Evolutionary conservation across 495 filamentous ascomycete species (phyloP), one percentile per base, ranked within the genome.

Genomic region (Hypoxylon fragiforme): DNA sequence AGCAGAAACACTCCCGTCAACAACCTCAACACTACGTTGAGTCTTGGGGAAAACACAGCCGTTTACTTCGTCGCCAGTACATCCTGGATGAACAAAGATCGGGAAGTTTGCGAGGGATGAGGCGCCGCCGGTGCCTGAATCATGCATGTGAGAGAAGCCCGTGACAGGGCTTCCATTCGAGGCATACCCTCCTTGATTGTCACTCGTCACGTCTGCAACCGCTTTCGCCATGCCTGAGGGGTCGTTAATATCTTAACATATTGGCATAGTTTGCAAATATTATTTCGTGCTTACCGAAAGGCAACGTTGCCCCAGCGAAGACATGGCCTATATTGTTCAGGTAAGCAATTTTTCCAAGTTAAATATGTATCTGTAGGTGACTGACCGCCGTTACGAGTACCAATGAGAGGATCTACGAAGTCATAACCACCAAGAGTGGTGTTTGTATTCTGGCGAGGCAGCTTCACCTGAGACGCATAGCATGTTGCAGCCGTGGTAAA

Each of bases 101-200:
- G 85, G 83, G 51, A 88, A 88, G 61, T 87, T 86, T 30, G 82
- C 86, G 42, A 89, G 66, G 3, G 81, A 85, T 11, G 83, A 75
- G 5, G 77, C 68, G 3, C 84, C 84, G 13, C 85, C 85, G 18
- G 84, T 87, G 3, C 85, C 85, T 26, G 77, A 81, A 57, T 87
- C 85, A 65, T 88, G 85, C 73, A 82, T 81, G 38, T 64, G 66
- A 7, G 68, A 83, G 60, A 88, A 88, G 0, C 85, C 86, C 0
- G 77, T 80, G 26, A 88, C 77, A 9, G 72, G 70, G 13, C 67
- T 70, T 3, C 76, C 77, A 60, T 88, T 85, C 12, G 75, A 78
- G 6, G 85, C 79, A 56, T 86, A 89, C 1, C 86, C 86, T 6
- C 81, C 85, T 64, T 85, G 81, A 38, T 86, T 85, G 46, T 88